Base-by-base conservation (phyloP, 2,329 filamentous ascomycete genomes). In the Pestalotiopsis sp. region DNA sequence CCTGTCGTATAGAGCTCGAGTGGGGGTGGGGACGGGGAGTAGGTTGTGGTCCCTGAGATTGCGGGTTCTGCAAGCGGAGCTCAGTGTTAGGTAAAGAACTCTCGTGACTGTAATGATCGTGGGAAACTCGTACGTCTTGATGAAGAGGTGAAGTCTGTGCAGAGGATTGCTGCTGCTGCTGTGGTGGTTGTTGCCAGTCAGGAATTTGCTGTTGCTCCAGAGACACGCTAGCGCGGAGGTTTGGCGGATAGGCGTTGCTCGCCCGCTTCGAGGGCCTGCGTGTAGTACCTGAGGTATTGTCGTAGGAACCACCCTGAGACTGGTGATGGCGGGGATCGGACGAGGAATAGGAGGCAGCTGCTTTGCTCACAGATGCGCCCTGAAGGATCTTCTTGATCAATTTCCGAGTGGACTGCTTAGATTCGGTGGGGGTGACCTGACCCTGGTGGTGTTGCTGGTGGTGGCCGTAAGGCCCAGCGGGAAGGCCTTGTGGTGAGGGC, bases 221-320 rank as follows among this genome's bases (percentile, higher is more conserved):
- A 72, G 69, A 60, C 65, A 71, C 36, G 71, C 78, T 80, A 45
- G 83, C 84, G 75, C 82, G 82, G 72, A 85, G 73, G 73, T 79
- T 75, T 72, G 80, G 76, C 25, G 83, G 81, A 69, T 76, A 73
- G 68, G 78, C 78, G 70, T 85, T 83, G 83, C 86, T 86, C 77
- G 86, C 80, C 75, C 87, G 83, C 81, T 88, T 90, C 59, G 89
- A 91, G 39, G 85, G 83, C 72, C 86, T 83, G 71, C 87, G 87
- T 72, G 79, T 82, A 62, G 89, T 78, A 65, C 83, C 83, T 62
- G 79, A 72, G 69, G 81, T 82, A 74, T 85, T 86, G 75, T 86
- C 85, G 82, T 87, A 85, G 66, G 81, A 76, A 74, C 69, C 27
- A 31, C 27, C 41, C 72, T 63, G 72, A 65, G 72, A 70, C 73